phyloP scores from a whole-genome alignment of 352 stramenopile species.

The Globisporangium paddicum region DNA sequence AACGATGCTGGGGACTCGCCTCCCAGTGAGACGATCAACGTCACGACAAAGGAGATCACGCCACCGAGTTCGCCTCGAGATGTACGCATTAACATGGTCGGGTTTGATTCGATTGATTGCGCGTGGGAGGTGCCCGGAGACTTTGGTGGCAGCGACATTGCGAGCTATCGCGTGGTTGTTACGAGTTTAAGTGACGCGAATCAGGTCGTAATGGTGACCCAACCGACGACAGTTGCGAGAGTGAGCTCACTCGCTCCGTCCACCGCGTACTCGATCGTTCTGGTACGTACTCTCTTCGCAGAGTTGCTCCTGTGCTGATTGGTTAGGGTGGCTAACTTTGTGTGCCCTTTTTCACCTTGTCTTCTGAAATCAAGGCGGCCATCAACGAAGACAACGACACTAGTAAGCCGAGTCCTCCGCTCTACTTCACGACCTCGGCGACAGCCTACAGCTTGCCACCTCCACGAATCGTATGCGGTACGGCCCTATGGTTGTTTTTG shows the following conservation, averaged over 20 bases:
- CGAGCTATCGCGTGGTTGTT: slow-evolving; percentile 23
- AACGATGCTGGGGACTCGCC: slow-evolving; percentile 38
- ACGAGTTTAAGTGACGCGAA: slow-evolving; percentile 11
- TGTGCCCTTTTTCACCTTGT: not conserved
- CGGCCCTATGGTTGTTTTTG: too few species aligned
- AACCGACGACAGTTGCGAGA: not conserved
- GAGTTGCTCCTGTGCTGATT: too few species aligned
- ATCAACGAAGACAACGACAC: slow-evolving; percentile 11
- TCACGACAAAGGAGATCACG: slow-evolving; percentile 22
- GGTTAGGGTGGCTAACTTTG: not conserved
- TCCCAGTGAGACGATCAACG: slow-evolving; percentile 12
- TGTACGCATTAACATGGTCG: slow-evolving; percentile 23
- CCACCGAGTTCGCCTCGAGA: slow-evolving; percentile 29
- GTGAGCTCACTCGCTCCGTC: slow-evolving; percentile 10
- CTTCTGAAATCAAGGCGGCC: not conserved
- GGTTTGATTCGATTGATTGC: slow-evolving; percentile 21
- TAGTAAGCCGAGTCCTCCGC: slow-evolving; percentile 14
- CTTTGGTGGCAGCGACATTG: slow-evolving; percentile 29
- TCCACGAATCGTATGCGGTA: slow-evolving; percentile 33
- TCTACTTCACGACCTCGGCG: slow-evolving; percentile 25
- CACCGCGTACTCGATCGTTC: slow-evolving; percentile 30
- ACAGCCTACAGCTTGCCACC: slow-evolving; percentile 12
- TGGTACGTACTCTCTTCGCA: slow-evolving; percentile 33
- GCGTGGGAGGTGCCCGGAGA: slow-evolving; percentile 33
- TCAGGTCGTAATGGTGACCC: not conserved